These are phyloP conservation scores for Ehretia macrophylla DNA, from an alignment of 257 asterid genomes.

Conservation along the genomic window DNA sequence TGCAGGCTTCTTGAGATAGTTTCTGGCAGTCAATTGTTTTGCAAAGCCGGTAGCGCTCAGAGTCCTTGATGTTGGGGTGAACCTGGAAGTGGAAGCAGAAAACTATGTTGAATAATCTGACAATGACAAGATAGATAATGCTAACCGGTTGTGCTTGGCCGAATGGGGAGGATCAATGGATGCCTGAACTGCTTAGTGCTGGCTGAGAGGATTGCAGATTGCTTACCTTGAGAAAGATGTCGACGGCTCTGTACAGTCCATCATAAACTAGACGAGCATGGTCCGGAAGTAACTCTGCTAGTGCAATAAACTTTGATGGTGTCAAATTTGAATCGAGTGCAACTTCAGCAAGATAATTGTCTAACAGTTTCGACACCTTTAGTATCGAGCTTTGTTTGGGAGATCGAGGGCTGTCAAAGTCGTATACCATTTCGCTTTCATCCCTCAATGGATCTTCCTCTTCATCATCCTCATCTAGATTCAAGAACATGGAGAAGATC, in stretches of 20 bases:
- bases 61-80: slow-evolving; percentile 84
- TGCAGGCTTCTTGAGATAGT: slow-evolving; percentile 89
- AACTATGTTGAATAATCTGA: not conserved
- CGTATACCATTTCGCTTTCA: slow-evolving; percentile 65
- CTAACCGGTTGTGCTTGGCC: not conserved
- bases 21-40: slow-evolving; percentile 80
- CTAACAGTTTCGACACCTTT: slow-evolving; percentile 76
- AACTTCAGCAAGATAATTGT: slow-evolving; percentile 74
- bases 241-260: slow-evolving; percentile 81
- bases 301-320: slow-evolving; percentile 56
- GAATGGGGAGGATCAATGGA: not conserved
- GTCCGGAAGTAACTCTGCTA: slow-evolving; percentile 76
- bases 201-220: not conserved
- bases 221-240: slow-evolving; percentile 84
- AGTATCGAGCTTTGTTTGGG: slow-evolving; percentile 85
- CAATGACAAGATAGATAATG: too few species aligned
- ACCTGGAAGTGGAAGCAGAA: slow-evolving; percentile 37
- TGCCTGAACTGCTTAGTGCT: not conserved
- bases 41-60: slow-evolving; percentile 78
- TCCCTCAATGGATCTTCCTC: slow-evolving; percentile 53
- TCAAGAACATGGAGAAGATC: slow-evolving; percentile 81
- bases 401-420: slow-evolving; percentile 80
- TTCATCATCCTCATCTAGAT: slow-evolving; percentile 74
- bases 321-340: slow-evolving; percentile 68
- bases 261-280: slow-evolving; percentile 77